A percentile compares a stretch with the other conserved stretches of the same genome.
Conservation (phyloP, 2,329 filamentous ascomycete genomes). For the Neurospora sp. region DNA sequence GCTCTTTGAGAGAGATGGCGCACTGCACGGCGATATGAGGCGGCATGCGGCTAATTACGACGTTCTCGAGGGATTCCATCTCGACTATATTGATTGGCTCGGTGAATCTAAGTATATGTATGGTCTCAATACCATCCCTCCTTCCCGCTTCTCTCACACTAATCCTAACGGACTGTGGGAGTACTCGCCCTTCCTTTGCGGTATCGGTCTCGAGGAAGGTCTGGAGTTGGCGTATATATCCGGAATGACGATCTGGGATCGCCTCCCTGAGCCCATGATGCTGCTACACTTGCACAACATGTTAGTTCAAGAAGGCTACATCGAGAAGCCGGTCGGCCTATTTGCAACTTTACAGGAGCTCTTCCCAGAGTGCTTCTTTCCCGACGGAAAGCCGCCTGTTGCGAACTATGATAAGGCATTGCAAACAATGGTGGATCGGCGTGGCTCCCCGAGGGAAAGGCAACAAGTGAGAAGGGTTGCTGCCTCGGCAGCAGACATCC, state of each 20-base stretch:
- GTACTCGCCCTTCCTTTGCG: constrained; percentile 40
- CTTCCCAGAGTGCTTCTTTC: constrained; percentile 21
- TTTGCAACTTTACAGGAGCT: constrained; percentile 21
- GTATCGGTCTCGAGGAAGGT: constrained; percentile 33
- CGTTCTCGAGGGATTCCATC: constrained; percentile 18
- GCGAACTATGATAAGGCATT: constrained; percentile 19
- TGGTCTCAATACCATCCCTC: constrained; percentile 25
- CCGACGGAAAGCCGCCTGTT: constrained; percentile 20
- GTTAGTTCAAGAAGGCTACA: constrained; percentile 30
- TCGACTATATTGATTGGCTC: constrained; percentile 27
- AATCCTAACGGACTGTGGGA: constrained; percentile 36
- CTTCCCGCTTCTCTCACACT: constrained; percentile 31
- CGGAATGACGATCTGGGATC: constrained; percentile 29
- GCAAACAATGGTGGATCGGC: background rate
- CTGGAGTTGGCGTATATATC: constrained; percentile 29
- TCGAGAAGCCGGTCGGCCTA: constrained; percentile 24
- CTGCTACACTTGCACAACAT: constrained; percentile 38
- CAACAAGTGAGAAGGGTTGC: background rate
- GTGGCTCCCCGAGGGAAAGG: background rate
- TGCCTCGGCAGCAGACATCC: constrained; percentile 4
- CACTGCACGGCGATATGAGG: constrained; percentile 6
- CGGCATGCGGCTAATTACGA: constrained; percentile 4
- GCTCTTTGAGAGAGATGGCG: constrained; percentile 20
- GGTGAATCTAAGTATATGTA: constrained; percentile 27
- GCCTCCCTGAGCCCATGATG: constrained; percentile 27